phyloP scores from a whole-genome alignment of 129 eudicot genomes.

The Apium graveolens region DNA sequence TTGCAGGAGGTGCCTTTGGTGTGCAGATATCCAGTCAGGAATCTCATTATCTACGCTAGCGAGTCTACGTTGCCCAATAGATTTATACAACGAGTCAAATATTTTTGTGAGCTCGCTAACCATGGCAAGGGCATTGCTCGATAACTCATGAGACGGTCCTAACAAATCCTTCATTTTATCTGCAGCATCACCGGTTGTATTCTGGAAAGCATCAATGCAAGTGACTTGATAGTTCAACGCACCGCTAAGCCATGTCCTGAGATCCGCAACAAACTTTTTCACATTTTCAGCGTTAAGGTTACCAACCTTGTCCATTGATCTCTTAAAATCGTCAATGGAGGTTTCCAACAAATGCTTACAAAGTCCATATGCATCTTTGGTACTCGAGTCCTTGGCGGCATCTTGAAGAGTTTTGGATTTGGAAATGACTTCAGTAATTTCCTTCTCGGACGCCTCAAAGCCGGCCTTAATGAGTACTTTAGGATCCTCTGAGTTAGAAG shows the following conservation, averaged over 20 bases:
- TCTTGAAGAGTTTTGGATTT: constrained; percentile 30
- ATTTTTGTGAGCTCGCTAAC: constrained; percentile 23
- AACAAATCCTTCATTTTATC: constrained; percentile 45
- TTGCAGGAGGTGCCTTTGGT: constrained; percentile 17
- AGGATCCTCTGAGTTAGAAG: constrained; percentile 40
- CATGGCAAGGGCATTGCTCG: constrained; percentile 67
- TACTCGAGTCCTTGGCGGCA: constrained; percentile 38
- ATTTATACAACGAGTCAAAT: not conserved
- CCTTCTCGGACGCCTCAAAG: constrained; percentile 24
- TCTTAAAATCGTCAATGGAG: constrained; percentile 52
- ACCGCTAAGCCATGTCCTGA: constrained; percentile 74
- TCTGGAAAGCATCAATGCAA: constrained; percentile 65
- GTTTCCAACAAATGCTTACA: constrained; percentile 42
- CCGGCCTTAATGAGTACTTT: constrained; percentile 43
- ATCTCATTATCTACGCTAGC: not conserved
- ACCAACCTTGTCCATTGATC: constrained; percentile 44
- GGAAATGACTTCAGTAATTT: constrained; percentile 23
- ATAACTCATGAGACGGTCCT: constrained; percentile 24
- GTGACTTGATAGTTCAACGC: constrained; percentile 56
- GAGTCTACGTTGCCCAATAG: not conserved
- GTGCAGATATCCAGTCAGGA: constrained; percentile 25
- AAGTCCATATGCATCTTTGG: constrained; percentile 30
- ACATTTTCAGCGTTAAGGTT: constrained; percentile 17
- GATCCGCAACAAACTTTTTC: constrained; percentile 30
- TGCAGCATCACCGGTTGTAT: constrained; percentile 50